Percentiles rank a stretch among this genome's conserved stretches.
Evolutionary conservation across 148 eudicot genomes (phyloP).

Genomic region (Fagopyrum esculentum): DNA sequence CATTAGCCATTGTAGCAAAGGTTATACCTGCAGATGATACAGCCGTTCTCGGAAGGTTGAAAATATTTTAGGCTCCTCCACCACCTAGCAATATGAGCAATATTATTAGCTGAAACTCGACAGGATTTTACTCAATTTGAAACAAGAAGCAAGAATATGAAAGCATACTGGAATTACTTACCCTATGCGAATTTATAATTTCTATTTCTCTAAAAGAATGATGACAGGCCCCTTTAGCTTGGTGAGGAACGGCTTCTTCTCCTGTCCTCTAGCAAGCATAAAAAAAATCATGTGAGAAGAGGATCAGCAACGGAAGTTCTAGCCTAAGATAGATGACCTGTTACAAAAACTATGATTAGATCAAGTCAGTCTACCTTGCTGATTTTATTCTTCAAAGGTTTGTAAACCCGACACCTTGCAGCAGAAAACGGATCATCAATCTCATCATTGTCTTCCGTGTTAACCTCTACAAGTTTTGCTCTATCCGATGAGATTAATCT

Average conservation of each 20-base stretch:
- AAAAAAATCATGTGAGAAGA: slow-evolving; percentile 3
- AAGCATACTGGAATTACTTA: slow-evolving; percentile 23
- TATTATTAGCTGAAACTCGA: neutral
- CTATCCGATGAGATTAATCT: slow-evolving; percentile 77
- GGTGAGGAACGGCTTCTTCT: slow-evolving; percentile 65
- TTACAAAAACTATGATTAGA: neutral
- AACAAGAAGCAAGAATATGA: neutral
- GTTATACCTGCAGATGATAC: slow-evolving; percentile 61
- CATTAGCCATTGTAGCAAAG: neutral
- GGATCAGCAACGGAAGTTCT: neutral
- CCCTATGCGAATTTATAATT: slow-evolving; percentile 53
- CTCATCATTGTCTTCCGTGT: slow-evolving; percentile 35
- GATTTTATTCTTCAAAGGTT: slow-evolving; percentile 47
- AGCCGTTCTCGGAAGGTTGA: slow-evolving; percentile 85
- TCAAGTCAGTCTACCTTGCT: slow-evolving; percentile 22
- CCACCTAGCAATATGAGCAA: slow-evolving; percentile 39
- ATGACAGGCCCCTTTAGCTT: slow-evolving; percentile 52
- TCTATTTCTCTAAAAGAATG: slow-evolving; percentile 61
- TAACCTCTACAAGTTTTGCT: slow-evolving; percentile 44
- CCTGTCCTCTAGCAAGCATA: slow-evolving; percentile 40
- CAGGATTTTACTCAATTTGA: slow-evolving; percentile 3
- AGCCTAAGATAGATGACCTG: neutral
- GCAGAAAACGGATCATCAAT: slow-evolving; percentile 81
- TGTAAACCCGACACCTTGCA: slow-evolving; percentile 74
- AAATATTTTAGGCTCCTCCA: slow-evolving; percentile 57